Percentiles rank a stretch among this genome's conserved stretches.
Conservation (phyloP, 176 grass and related monocot species). For the Musa itinerans region DNA sequence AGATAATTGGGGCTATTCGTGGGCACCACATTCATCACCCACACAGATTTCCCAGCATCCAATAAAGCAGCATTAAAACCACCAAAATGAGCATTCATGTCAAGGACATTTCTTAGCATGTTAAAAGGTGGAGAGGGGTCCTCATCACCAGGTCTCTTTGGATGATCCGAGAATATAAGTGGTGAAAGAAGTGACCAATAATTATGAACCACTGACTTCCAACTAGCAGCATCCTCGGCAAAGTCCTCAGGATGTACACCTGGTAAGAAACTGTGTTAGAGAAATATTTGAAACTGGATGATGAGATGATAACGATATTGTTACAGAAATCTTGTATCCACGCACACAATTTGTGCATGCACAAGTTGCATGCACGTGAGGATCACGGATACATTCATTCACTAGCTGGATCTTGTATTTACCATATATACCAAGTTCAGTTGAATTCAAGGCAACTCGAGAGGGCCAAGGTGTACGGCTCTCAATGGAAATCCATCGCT, state of each 20-base stretch:
- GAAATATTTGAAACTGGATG: conserved; percentile 32
- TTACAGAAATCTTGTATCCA: conserved; percentile 81
- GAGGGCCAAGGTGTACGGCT: conserved; percentile 65
- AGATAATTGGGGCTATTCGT: conserved; percentile 50
- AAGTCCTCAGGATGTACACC: conserved; percentile 68
- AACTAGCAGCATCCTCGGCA: conserved; percentile 58
- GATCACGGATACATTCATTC: conserved; percentile 41
- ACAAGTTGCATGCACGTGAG: conserved; percentile 58
- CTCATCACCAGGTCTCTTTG: conserved; percentile 97
- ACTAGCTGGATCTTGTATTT: conserved; percentile 50
- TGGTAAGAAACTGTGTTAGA: conserved; percentile 20
- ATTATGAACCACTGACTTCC: conserved; percentile 68
- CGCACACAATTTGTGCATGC: conserved; percentile 72
- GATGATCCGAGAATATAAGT: conserved; percentile 99
- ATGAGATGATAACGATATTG: conserved; percentile 72
- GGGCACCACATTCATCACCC: conserved; percentile 96
- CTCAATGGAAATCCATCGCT: conserved; percentile 82
- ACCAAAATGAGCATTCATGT: conserved; percentile 92
- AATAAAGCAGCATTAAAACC: conserved; percentile 87
- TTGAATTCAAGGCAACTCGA: conserved; percentile 57
- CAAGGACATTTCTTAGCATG: conserved; percentile 91
- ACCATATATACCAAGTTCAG: conserved; percentile 86
- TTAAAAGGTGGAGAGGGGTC: conserved; percentile 94
- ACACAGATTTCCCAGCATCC: conserved; percentile 67
- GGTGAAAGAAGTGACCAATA: conserved; percentile 97